A percentile compares a stretch with the other conserved stretches of the same genome.
Conservation (phyloP, 805 yeast genomes). For the Suhomyces sp. region DNA sequence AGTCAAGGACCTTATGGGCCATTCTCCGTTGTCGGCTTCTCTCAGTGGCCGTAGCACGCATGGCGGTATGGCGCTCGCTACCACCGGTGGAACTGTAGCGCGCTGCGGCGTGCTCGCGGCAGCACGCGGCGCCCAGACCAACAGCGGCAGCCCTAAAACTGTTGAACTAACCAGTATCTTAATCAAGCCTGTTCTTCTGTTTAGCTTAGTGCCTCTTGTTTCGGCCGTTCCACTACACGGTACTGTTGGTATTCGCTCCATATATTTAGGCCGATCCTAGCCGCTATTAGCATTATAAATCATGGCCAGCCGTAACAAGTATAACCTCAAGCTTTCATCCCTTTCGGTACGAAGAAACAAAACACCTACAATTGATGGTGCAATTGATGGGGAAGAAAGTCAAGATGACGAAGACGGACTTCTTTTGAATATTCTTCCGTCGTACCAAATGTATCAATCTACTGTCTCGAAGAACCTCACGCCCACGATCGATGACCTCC, state of each 20-base stretch:
- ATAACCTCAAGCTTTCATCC: constrained; percentile 17
- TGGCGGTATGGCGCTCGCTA: background rate
- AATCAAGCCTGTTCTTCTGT: background rate
- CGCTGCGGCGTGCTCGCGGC: background rate
- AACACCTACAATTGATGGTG: background rate
- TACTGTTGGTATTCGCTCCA: background rate
- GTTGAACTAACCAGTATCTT: background rate
- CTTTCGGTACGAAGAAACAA: constrained; percentile 8
- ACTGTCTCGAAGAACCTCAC: constrained; percentile 35
- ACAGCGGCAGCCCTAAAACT: background rate
- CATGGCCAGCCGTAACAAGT: constrained; percentile 13
- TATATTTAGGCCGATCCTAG: background rate
- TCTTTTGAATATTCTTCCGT: constrained; percentile 36
- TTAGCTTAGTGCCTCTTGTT: background rate
- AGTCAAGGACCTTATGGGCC: background rate
- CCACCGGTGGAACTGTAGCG: background rate
- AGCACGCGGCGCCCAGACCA: background rate
- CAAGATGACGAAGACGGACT: constrained; percentile 21
- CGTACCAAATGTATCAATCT: constrained; percentile 40
- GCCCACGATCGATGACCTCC: constrained; percentile 26
- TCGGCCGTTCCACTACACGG: background rate
- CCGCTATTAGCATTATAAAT: background rate
- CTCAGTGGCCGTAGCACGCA: background rate
- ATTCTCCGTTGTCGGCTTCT: background rate
- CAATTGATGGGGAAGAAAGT: background rate